phyloP scores from a whole-genome alignment of 768 basidiomycete genomes.

The Coprinellus micaceus region DNA sequence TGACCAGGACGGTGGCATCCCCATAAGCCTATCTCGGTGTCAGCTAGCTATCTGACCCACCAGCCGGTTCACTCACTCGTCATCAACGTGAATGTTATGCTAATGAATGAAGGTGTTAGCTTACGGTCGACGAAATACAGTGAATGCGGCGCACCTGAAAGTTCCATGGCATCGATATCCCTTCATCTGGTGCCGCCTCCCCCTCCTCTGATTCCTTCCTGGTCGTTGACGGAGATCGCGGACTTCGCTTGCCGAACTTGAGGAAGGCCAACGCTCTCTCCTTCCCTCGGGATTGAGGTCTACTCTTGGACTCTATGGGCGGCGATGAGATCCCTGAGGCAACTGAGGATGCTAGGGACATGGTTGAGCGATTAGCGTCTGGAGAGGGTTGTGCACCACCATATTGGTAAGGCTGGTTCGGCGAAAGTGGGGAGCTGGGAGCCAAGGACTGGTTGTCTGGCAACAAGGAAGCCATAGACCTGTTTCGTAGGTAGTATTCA shows the following conservation, averaged over 20 bases:
- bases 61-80: slow-evolving; percentile 50
- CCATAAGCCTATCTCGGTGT: slow-evolving; percentile 42
- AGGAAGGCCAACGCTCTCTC: slow-evolving; percentile 40
- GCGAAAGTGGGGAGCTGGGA: slow-evolving; percentile 39
- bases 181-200: slow-evolving; percentile 46
- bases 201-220: slow-evolving; percentile 1
- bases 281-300: slow-evolving; percentile 21
- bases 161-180: slow-evolving; percentile 70
- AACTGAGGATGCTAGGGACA: slow-evolving; percentile 36
- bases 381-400: slow-evolving; percentile 29
- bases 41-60: slow-evolving; percentile 3
- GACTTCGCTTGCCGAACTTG: slow-evolving; percentile 37
- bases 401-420: slow-evolving; percentile 32
- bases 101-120: no score
- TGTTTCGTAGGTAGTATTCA: slow-evolving; percentile 42
- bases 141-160: slow-evolving; percentile 73
- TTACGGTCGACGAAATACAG: no score
- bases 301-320: slow-evolving; percentile 11
- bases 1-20: slow-evolving; percentile 74
- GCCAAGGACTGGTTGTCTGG: slow-evolving; percentile 39
- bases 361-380: slow-evolving; percentile 29
- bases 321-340: slow-evolving; percentile 26
- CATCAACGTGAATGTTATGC: slow-evolving; percentile 81
- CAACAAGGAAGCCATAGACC: slow-evolving; percentile 46
- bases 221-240: slow-evolving; percentile 22